Percentiles rank a stretch among this genome's conserved stretches.
These are phyloP conservation scores for Flaveria sonorensis DNA, from an alignment of 129 eudicot genomes.

Conservation along the genomic window DNA sequence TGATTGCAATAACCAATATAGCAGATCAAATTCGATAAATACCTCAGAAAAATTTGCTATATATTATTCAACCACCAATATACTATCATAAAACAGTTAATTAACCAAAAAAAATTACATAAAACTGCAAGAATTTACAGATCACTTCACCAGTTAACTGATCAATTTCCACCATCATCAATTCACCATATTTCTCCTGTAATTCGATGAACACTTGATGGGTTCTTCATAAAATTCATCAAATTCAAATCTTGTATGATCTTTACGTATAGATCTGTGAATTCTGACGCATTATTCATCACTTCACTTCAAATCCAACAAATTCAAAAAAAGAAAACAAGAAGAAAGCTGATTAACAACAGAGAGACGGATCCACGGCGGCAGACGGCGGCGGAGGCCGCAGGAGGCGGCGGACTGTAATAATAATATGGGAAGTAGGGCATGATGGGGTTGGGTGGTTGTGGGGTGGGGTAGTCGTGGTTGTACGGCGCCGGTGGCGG, in stretches of 20 bases:
- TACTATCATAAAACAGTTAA: slow-evolving; percentile 4
- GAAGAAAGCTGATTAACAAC: slow-evolving; percentile 21
- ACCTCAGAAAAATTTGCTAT: too few relatives aligned
- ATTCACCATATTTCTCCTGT: neutral
- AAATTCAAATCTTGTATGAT: slow-evolving; percentile 11
- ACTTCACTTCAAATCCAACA: neutral
- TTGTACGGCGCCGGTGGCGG: slow-evolving; percentile 35
- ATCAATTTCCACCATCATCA: slow-evolving; percentile 28
- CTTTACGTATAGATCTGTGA: neutral
- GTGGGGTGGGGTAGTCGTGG: slow-evolving; percentile 56
- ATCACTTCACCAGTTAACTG: slow-evolving; percentile 14
- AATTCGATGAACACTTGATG: neutral
- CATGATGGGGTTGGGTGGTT: slow-evolving; percentile 92
- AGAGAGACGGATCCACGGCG: slow-evolving; percentile 20
- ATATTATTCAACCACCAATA: neutral
- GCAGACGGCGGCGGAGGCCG: slow-evolving; percentile 29
- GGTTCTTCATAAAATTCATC: neutral
- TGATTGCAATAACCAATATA: too few relatives aligned
- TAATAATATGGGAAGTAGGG: slow-evolving; percentile 88
- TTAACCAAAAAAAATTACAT: slow-evolving; percentile 15
- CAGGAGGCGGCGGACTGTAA: slow-evolving; percentile 69
- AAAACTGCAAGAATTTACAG: slow-evolving; percentile 55
- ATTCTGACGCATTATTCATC: slow-evolving; percentile 10
- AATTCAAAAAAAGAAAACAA: slow-evolving; percentile 24
- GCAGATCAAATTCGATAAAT: too few relatives aligned